Base-by-base conservation (phyloP, 1,284 basidiomycete genomes). In the Irpex sp. region DNA sequence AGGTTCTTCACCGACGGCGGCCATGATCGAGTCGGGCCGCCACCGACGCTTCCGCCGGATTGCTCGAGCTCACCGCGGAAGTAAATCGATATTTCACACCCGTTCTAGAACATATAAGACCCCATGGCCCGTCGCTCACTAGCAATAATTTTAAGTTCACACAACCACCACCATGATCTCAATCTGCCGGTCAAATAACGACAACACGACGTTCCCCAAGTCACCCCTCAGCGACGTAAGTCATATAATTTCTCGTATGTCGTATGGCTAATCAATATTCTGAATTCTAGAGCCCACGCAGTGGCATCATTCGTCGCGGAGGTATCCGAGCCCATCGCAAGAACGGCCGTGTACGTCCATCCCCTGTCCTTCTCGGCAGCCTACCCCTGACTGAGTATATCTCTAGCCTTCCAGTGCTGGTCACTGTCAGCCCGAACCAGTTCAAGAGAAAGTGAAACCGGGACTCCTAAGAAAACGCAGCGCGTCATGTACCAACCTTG, bases 401-500 rank as follows among this genome's bases (percentile, higher is more conserved):
- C 17, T 13, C 33, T 9, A 33, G 53, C 53, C 53, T 21, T 9
- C 13, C 4, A 55, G 53, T 21, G 53, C 53, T 33, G 53, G 53
- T 9, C 15, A 21, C 49, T 50, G 19, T 19, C 19, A 21, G 1
- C 26, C 53, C 5, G 53, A 35, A 17, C 19, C 19, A 55, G 2
- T 5, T 36, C 9, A 33, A 26, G 21, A 13, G 9, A 13, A 13
- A 15, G 1, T 3, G 11, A 55, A 21, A 17, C 53, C 19, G 3
- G 9, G 4, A 2, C 33, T 55, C 2, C 15, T 33, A 1, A 15
- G 46, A 49, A 6, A 33, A 9, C 63, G 59, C 47, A 61, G 63
- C 35, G 31, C 11, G 19, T 64, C 63, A 13, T 64, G 56, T 37
- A 54, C 59, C 6, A 50, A 46, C 9, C 56, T 64, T 15, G 59